Base-by-base conservation (phyloP, 2,329 filamentous ascomycete genomes). In the Aspergillus japonicus region DNA sequence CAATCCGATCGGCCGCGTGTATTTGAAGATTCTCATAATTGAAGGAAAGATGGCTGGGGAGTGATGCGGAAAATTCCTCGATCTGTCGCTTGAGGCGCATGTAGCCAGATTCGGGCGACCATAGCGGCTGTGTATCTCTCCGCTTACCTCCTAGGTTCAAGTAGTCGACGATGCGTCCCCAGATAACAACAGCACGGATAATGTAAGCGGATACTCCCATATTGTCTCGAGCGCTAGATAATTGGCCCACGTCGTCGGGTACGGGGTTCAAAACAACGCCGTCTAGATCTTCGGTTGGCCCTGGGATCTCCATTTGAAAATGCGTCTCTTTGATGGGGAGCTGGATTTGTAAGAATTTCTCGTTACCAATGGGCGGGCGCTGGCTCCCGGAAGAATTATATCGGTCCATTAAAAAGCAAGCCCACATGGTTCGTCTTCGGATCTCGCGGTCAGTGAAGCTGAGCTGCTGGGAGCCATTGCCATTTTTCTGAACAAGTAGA, bases 361-460 rank as follows among this genome's bases (percentile, higher is more conserved):
- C 92, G 65, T 91, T 89, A 57, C 96, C 89, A 67, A 97, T 96
- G 56, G 92, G 91, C 21, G 95, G 95, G 42, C 94, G 85, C 69
- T 97, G 93, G 2, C 92, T 96, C 2, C 95, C 94, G 1, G 93
- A 97, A 0, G 94, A 97, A 76, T 96, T 97, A 80, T 97, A 97
- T 0, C 94, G 87, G 73, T 99, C 95, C 93, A 98, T 97, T 58
- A 97, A 77, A 70, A 96, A 96, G 72, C 94, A 98, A 12, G 93
- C 91, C 95, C 95, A 99, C 94, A 99, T 98, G 2, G 92, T 95
- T 58, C 95, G 86, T 66, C 95, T 83, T 61, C 95, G 85, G 56
- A 98, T 97, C 74, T 99, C 95, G 29, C 92, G 89, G 73, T 98
- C 95, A 16, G 93, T 92, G 67, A 95, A 95, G 71, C 92, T 96